Conservation (phyloP, 441 rosid species). For the Erodium moschatum region DNA sequence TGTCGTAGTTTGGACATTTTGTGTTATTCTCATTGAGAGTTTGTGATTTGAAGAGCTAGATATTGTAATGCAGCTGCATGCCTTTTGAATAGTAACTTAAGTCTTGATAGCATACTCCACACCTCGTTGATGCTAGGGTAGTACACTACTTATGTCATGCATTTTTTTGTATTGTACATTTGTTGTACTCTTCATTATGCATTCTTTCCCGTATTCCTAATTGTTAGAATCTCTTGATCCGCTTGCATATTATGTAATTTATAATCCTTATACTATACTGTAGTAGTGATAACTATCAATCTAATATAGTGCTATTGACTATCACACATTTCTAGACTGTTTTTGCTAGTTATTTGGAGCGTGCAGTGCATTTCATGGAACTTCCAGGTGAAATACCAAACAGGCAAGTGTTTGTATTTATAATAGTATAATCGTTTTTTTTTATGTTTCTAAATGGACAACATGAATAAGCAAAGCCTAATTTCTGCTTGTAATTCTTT, state of each 20-base stretch:
- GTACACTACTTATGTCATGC: not conserved
- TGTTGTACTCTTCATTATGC: not conserved
- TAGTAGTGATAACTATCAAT: not conserved
- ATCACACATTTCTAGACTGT: conserved; percentile 48
- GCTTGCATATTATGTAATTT: not conserved
- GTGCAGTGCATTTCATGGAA: conserved; percentile 97
- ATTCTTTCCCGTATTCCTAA: not conserved
- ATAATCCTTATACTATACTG: not conserved
- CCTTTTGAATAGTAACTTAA: not conserved
- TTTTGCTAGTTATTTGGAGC: conserved; percentile 76
- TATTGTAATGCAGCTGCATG: not conserved
- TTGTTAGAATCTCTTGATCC: not conserved
- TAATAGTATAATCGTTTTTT: not conserved
- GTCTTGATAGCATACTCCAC: not conserved
- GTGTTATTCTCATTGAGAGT: not conserved
- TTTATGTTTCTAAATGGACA: not conserved
- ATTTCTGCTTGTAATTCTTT: not conserved
- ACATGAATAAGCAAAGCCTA: not conserved
- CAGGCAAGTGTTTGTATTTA: conserved; percentile 47
- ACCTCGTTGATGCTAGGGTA: not conserved
- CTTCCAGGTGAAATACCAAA: conserved; percentile 98
- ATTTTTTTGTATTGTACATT: not conserved
- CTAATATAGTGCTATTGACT: conserved; percentile 14
- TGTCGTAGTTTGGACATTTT: not conserved
- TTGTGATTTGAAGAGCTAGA: not conserved